Percentiles rank a stretch among this genome's conserved stretches.
Conservation (phyloP, 768 basidiomycete genomes). For the Mycena filopes region DNA sequence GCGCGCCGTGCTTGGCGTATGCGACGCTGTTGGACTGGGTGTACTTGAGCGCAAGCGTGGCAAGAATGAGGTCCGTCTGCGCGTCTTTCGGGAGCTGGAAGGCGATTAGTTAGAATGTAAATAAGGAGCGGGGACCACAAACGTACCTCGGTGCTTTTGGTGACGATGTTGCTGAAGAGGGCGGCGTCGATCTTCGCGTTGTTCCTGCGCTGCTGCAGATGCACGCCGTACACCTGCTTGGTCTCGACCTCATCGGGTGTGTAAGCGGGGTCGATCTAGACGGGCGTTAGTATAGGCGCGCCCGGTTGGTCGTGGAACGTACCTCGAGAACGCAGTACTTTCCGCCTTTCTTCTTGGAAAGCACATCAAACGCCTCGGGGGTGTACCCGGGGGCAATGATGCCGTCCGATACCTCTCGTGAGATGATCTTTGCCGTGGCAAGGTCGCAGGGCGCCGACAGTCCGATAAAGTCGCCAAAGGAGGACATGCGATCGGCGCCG, state of each 20-base stretch:
- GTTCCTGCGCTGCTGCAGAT: constrained; percentile 91
- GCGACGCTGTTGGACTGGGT: constrained; percentile 99
- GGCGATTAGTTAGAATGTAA: constrained; percentile 20
- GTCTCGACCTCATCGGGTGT: constrained; percentile 85
- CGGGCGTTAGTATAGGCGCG: not conserved
- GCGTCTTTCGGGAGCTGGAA: constrained; percentile 79
- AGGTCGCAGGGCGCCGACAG: constrained; percentile 93
- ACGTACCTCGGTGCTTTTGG: constrained; percentile 84
- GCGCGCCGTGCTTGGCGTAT: constrained; percentile 91
- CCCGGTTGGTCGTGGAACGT: constrained; percentile 17
- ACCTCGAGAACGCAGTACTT: constrained; percentile 99
- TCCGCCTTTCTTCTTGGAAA: constrained; percentile 96
- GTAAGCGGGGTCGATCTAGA: constrained; percentile 89
- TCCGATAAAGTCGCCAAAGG: constrained; percentile 99
- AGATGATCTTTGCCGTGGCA: constrained; percentile 95
- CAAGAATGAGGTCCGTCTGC: constrained; percentile 92
- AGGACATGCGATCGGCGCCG: constrained; percentile 99
- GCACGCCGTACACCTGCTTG: constrained; percentile 94
- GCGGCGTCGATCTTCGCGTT: constrained; percentile 84
- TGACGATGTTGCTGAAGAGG: constrained; percentile 90
- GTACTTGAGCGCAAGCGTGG: constrained; percentile 97
- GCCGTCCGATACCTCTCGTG: constrained; percentile 98
- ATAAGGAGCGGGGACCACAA: not conserved
- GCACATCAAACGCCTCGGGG: constrained; percentile 86
- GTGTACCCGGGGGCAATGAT: constrained; percentile 97